Evolutionary conservation across 169 alveolate genomes (phyloP).

Genomic region (Plasmodium vinckei): DNA sequence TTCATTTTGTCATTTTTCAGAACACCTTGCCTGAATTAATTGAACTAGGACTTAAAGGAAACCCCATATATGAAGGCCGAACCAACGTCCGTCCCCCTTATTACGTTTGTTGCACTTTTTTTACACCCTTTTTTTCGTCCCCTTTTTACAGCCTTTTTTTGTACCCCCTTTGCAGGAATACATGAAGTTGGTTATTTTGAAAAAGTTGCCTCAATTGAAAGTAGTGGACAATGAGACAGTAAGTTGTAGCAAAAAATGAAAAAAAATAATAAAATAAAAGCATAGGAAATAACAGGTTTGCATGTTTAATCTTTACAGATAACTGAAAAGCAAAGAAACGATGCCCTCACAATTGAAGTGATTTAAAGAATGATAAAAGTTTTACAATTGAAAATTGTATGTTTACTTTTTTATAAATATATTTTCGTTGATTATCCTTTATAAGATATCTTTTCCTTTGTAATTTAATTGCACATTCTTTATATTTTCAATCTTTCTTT

Average conservation of each 20-base stretch:
- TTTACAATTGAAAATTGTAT: neutral
- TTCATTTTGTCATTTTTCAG: conserved; percentile 8
- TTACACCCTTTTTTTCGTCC: neutral
- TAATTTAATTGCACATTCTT: conserved; percentile 21
- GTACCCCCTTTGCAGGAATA: conserved; percentile 9
- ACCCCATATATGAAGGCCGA: conserved; percentile 56
- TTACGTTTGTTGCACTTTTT: neutral
- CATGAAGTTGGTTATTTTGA: conserved; percentile 64
- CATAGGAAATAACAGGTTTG: neutral
- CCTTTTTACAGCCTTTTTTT: neutral
- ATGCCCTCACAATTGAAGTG: conserved; percentile 49
- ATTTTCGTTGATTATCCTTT: conserved; percentile 6
- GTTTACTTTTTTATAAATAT: too few relatives aligned
- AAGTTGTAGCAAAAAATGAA: neutral
- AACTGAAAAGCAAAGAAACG: conserved; percentile 68
- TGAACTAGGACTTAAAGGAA: conserved; percentile 61
- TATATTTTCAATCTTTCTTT: conserved; percentile 46
- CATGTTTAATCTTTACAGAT: conserved; percentile 3
- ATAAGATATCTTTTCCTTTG: neutral
- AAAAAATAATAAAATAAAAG: neutral
- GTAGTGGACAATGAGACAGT: conserved; percentile 69
- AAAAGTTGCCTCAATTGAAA: conserved; percentile 56
- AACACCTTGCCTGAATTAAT: conserved; percentile 41
- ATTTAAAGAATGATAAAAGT: neutral
- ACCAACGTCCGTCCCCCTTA: conserved; percentile 10